Evolutionary conservation across 345 rosid genomes (phyloP), one percentile per base, ranked within the genome.

Genomic region (Hypericum androsaemum): DNA sequence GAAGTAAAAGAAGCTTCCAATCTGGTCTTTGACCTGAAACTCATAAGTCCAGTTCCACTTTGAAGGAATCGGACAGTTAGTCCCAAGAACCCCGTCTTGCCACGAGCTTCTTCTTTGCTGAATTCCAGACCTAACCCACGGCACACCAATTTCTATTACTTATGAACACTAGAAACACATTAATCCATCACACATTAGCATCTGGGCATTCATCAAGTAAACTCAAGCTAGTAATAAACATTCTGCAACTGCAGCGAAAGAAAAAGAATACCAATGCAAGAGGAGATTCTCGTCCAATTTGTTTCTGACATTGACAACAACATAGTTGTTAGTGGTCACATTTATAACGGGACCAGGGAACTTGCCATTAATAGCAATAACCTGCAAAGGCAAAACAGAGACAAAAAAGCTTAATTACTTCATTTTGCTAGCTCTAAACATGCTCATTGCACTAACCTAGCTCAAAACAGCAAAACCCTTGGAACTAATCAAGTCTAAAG

Each of bases 21-120:
- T 62, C 63, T 94, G 99, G 62, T 94, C 99, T 68, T 94, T 94
- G 8, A 94, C 99, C 68, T 94, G 99, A 66, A 94, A 94, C 77
- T 94, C 82, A 71, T 94, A 94, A 65, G 97, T 94, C 97, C 95
- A 94, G 74, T 94, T 94, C 99, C 99, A 94, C 71, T 94, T 94
- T 39, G 99, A 74, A 49, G 99, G 99, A 40, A 94, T 94, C 14
- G 97, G 99, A 70, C 97, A 94, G 52, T 85, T 94, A 2, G 99
- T 94, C 32, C 99, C 99, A 54, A 55, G 78, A 48, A 94, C 62
- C 65, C 99, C 99, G 63, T 94, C 99, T 77, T 94, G 97, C 99
- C 99, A 94, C 13, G 99, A 94, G 15, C 84, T 86, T 55, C 94
- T 83, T 66, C 99, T 80, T 57, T 88, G 97, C 55, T 88, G 97